Evolutionary conservation across 2,329 filamentous ascomycete genomes (phyloP), one percentile per base, ranked within the genome.

Genomic region (Cylindrodendrum hubeiense): DNA sequence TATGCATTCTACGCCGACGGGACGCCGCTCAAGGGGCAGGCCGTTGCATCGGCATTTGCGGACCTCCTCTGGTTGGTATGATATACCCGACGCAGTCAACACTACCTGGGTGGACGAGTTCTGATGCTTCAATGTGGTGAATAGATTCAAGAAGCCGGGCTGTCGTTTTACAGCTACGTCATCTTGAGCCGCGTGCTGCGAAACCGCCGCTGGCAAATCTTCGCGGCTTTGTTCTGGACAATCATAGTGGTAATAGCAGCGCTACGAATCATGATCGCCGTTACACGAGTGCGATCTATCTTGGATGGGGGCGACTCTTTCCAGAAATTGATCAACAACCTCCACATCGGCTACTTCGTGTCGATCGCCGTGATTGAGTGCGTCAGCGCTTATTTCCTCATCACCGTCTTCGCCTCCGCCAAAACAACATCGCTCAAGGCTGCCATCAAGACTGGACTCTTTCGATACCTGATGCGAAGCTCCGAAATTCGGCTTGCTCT

Each of bases 181-280:
- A 86, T 87, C 60, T 79, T 88, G 0, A 82, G 79, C 17, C 81
- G 84, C 28, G 81, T 87, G n/a, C 77, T 89, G 0, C 82, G 81
- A 60, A 81, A 83, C 54, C 70, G 68, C n/a, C 72, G 72, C 17
- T 75, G 77, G 66, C 75, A 79, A 2, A 77, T 85, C 4, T 88
- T 88, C 63, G 80, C 84, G 41, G 74, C 75, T 4, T 81, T 90
- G 5, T 86, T 90, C 68, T 90, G 88, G 67, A 84, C 83, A 4
- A 87, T 90, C 66, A 78, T 90, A 37, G 78, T 83, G 1, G 78
- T 87, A 10, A 86, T 89, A 39, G 74, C 78, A 2, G 76, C 83
- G 0, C 82, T 89, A 41, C 84, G 87, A 49, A 71, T 83, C 10
- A 67, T 73, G 15, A 82, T 83, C 43, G 72, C 78, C 13, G 68